These are phyloP conservation scores for Curvularia sp. DNA, from an alignment of 2,329 filamentous ascomycete genomes.

Conservation along the genomic window DNA sequence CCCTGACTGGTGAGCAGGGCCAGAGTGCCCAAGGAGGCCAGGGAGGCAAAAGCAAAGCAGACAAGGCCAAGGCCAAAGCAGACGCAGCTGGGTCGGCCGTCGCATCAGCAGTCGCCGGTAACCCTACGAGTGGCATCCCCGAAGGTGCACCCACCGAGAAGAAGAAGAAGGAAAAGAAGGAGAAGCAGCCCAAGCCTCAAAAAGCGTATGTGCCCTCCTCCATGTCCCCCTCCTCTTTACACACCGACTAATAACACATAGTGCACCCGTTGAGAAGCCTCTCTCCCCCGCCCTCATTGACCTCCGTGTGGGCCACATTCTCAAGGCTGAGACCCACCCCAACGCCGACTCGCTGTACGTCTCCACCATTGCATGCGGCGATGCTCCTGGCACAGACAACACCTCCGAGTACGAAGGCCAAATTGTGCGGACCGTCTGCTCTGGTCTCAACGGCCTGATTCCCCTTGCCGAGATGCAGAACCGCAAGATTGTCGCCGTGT, in stretches of 20 bases:
- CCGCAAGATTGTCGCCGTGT: conserved; percentile 92
- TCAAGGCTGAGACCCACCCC: conserved; percentile 93
- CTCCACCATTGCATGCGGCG: conserved; percentile 92
- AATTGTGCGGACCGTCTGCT: conserved; percentile 93
- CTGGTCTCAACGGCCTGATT: conserved; percentile 89
- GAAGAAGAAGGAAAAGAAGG: conserved; percentile 85
- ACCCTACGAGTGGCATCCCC: conserved; percentile 49
- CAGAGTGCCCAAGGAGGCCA: conserved; percentile 37
- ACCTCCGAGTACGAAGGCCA: conserved; percentile 91
- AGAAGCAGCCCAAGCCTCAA: conserved; percentile 79
- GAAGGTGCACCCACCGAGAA: conserved; percentile 56
- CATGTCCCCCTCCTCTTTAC: not conserved
- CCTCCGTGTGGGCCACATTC: conserved; percentile 93
- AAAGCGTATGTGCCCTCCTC: conserved; percentile 48
- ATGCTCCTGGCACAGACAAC: conserved; percentile 83
- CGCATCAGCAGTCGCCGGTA: conserved; percentile 54
- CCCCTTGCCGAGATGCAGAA: conserved; percentile 96
- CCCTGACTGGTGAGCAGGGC: conserved; percentile 40
- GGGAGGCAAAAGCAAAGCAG: conserved; percentile 55
- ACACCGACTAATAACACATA: conserved; percentile 26
- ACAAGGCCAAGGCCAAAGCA: conserved; percentile 60
- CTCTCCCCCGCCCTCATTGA: conserved; percentile 88
- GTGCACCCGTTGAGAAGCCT: conserved; percentile 70
- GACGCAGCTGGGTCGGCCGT: conserved; percentile 62
- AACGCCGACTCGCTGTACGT: conserved; percentile 97